Evolutionary conservation across 768 basidiomycete genomes (phyloP).

Genomic region (Kwoniella europaea): DNA sequence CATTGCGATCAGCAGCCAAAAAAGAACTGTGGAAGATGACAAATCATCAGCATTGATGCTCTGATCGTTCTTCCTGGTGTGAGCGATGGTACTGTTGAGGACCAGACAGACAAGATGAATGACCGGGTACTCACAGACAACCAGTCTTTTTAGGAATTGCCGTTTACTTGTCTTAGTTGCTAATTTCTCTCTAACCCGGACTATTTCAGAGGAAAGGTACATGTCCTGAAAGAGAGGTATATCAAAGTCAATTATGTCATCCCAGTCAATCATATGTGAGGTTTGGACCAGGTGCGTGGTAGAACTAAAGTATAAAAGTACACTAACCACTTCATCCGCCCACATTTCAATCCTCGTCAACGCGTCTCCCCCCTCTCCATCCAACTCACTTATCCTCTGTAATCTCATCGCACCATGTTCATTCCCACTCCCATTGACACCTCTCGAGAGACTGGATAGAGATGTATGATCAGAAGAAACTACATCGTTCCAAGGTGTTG

Average conservation of each 20-base stretch:
- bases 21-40: not conserved
- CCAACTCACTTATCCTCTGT: conserved; percentile 5
- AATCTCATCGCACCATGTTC: conserved; percentile 6
- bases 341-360: conserved; percentile 38
- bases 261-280: not conserved
- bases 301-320: not conserved
- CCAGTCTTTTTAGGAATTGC: not conserved
- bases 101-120: not conserved
- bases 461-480: conserved; percentile 1
- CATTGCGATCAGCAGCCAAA: not conserved
- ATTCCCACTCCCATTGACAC: not conserved
- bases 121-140: conserved; percentile 6
- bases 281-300: too few relatives aligned
- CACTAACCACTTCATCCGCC: conserved; percentile 42
- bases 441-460: not conserved
- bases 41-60: not conserved
- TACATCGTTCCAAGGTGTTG: conserved; percentile 36
- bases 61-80: too few relatives aligned
- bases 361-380: conserved; percentile 11
- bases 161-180: conserved; percentile 16
- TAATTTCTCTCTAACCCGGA: conserved; percentile 19
- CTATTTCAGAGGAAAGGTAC: conserved; percentile 28
- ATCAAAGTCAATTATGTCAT: not conserved
- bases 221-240: conserved; percentile 17
- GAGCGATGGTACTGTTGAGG: too few relatives aligned